Conservation (phyloP, 352 stramenopile species). For the Pythium sp. region DNA sequence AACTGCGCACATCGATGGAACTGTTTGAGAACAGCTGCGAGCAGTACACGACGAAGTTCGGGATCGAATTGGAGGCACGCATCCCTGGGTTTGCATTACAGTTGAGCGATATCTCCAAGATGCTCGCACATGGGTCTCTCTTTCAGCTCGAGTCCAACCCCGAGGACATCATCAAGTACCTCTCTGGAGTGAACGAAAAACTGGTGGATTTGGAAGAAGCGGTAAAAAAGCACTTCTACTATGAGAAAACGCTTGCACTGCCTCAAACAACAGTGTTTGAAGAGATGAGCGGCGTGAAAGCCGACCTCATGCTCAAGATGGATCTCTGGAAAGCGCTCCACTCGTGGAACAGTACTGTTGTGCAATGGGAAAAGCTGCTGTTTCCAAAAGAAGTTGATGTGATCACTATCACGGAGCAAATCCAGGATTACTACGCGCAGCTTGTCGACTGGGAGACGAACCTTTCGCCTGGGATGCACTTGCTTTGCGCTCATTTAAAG, state of each 20-base stretch:
- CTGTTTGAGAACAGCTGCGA: constrained; percentile 69
- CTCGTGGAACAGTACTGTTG: constrained; percentile 58
- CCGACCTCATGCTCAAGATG: constrained; percentile 76
- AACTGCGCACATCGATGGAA: constrained; percentile 75
- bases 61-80: constrained; percentile 60
- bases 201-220: constrained; percentile 32
- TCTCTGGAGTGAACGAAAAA: constrained; percentile 34
- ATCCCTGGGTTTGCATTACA: constrained; percentile 40
- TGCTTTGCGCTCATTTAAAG: constrained; percentile 64
- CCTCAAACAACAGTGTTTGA: constrained; percentile 76
- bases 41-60: constrained; percentile 75
- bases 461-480: constrained; percentile 41
- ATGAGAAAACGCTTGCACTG: constrained; percentile 57
- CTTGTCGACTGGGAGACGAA: constrained; percentile 50
- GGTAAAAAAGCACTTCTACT: constrained; percentile 40
- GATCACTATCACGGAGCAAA: constrained; percentile 53
- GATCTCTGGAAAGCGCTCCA: constrained; percentile 73
- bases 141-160: constrained; percentile 52
- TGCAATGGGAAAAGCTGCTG: constrained; percentile 40
- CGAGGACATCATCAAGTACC: constrained; percentile 44
- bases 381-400: constrained; percentile 77
- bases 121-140: constrained; percentile 34
- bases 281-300: constrained; percentile 61
- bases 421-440: constrained; percentile 56
- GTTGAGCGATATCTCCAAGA: constrained; percentile 28